Evolutionary conservation across 352 stramenopile species (phyloP).

Genomic region (Phytopythium sindhum): DNA sequence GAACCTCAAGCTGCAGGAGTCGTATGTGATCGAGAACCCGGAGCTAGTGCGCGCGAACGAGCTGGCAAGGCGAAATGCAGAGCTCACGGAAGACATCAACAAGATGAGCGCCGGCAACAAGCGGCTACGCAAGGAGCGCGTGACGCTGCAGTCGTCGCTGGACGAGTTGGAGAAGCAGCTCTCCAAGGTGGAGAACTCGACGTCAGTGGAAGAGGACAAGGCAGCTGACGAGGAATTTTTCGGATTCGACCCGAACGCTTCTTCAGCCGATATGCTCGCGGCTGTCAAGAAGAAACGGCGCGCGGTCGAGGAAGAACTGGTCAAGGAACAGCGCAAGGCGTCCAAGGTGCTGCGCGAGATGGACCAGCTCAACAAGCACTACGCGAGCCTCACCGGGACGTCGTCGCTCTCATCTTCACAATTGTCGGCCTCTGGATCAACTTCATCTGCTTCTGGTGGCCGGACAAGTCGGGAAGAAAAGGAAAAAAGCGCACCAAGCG

Average conservation of each 20-base stretch:
- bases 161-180: slow-evolving; percentile 73
- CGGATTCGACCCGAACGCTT: slow-evolving; percentile 56
- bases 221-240: slow-evolving; percentile 77
- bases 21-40: slow-evolving; percentile 66
- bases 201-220: slow-evolving; percentile 50
- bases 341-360: slow-evolving; percentile 78
- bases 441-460: slow-evolving; percentile 8
- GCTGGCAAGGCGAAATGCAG: slow-evolving; percentile 65
- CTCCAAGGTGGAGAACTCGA: slow-evolving; percentile 50
- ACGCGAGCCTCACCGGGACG: slow-evolving; percentile 38
- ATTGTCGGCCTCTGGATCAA: slow-evolving; percentile 20
- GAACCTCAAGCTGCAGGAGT: slow-evolving; percentile 76
- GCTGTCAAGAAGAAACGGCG: slow-evolving; percentile 65
- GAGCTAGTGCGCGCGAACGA: slow-evolving; percentile 79
- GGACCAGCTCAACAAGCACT: slow-evolving; percentile 79
- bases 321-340: slow-evolving; percentile 77
- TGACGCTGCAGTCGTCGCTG: slow-evolving; percentile 56
- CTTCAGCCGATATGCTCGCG: slow-evolving; percentile 52
- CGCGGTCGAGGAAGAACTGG: slow-evolving; percentile 74
- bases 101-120: slow-evolving; percentile 87
- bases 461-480: slow-evolving; percentile 6
- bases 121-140: slow-evolving; percentile 72
- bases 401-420: slow-evolving; percentile 39
- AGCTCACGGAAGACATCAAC: slow-evolving; percentile 79
- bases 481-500: slow-evolving; percentile 26